phyloP scores from a whole-genome alignment of 148 eudicot genomes.

The Heliamphora exappendiculata region DNA sequence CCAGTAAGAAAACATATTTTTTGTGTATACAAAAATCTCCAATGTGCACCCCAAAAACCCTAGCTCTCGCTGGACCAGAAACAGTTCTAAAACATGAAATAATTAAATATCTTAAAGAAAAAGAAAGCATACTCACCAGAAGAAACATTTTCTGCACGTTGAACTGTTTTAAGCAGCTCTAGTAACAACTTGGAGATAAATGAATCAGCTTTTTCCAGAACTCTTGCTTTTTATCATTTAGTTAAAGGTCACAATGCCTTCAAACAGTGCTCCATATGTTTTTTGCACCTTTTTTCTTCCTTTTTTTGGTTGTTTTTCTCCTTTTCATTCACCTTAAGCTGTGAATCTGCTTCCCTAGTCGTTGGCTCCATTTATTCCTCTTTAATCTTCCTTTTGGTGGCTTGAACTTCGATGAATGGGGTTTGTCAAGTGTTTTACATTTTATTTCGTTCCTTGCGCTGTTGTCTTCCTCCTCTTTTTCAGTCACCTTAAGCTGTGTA shows the following conservation, averaged over 20 bases:
- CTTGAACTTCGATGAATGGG: no score
- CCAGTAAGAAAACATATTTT: no score
- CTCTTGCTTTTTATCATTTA: background rate
- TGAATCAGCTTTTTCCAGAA: background rate
- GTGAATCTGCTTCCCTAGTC: background rate
- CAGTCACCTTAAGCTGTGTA: background rate
- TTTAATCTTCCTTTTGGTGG: background rate
- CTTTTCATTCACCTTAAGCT: background rate
- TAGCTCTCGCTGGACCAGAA: background rate
- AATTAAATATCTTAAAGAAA: background rate
- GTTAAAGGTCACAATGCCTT: background rate
- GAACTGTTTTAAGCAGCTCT: background rate
- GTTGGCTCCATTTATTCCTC: background rate
- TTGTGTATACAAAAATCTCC: no score
- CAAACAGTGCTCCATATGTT: background rate
- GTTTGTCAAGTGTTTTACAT: no score
- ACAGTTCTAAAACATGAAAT: background rate
- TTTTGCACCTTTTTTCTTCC: background rate
- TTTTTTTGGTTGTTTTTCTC: background rate
- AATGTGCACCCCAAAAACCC: no score
- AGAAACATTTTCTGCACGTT: background rate
- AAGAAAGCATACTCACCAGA: background rate
- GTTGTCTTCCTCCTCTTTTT: background rate
- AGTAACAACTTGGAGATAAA: conserved; percentile 1
- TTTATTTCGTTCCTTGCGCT: no score